These are phyloP conservation scores for Diaporthe capsici DNA, from an alignment of 2,329 filamentous ascomycete genomes.

Conservation along the genomic window DNA sequence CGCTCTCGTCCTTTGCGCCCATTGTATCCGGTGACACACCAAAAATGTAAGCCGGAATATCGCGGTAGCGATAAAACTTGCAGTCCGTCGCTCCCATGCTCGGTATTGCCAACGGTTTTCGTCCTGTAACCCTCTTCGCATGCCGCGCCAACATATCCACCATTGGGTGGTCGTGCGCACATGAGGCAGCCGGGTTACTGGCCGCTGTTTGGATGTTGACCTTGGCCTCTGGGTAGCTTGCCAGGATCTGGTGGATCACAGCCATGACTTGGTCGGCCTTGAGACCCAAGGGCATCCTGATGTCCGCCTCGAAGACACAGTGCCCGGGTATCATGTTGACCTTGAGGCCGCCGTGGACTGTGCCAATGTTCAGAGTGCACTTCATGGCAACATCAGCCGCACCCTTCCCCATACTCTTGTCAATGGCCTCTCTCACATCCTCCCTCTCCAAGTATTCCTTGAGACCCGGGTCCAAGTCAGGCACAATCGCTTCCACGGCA, in stretches of 20 bases:
- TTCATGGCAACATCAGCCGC: conserved; percentile 50
- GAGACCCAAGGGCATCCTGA: conserved; percentile 56
- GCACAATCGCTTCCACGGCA: conserved; percentile 36
- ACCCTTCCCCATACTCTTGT: conserved; percentile 54
- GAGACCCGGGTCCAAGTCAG: conserved; percentile 42
- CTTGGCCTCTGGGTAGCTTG: conserved; percentile 48
- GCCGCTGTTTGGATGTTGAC: conserved; percentile 50
- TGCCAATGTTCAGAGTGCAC: conserved; percentile 57
- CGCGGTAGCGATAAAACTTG: conserved; percentile 56
- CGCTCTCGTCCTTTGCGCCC: conserved; percentile 49
- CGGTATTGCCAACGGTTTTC: conserved; percentile 49
- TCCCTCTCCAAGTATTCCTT: conserved; percentile 48
- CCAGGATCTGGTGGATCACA: conserved; percentile 48
- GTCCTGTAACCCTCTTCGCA: conserved; percentile 43
- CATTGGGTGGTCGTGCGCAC: conserved; percentile 52
- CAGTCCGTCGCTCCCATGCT: conserved; percentile 57
- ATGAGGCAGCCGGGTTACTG: conserved; percentile 52
- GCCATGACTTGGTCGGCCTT: conserved; percentile 47
- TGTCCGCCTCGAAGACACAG: conserved; percentile 56
- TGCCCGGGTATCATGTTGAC: conserved; percentile 58
- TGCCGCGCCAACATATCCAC: conserved; percentile 48
- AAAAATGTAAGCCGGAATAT: conserved; percentile 55
- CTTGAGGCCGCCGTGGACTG: conserved; percentile 56
- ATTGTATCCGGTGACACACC: conserved; percentile 46
- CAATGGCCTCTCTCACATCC: conserved; percentile 50